These are phyloP conservation scores for Alternaria arborescens DNA, from an alignment of 2,329 filamentous ascomycete species.

Conservation along the genomic window DNA sequence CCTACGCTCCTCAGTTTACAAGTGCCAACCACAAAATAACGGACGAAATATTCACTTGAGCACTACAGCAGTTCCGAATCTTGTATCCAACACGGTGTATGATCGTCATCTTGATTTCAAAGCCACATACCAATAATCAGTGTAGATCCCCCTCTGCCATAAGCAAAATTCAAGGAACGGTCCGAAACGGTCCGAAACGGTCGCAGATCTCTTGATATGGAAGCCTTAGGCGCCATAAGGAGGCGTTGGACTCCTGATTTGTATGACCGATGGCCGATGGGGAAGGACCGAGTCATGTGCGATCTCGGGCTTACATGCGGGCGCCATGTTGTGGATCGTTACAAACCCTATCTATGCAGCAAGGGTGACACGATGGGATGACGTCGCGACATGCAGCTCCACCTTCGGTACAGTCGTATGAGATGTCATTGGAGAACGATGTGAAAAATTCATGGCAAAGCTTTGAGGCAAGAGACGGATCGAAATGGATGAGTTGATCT, in stretches of 20 bases:
- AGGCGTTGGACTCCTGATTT: neutral
- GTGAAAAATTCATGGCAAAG: no score
- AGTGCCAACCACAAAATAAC: neutral
- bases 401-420: rapidly evolving
- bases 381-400: neutral
- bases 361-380: neutral
- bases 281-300: neutral
- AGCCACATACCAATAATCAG: neutral
- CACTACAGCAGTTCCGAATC: neutral
- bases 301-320: neutral
- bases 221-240: neutral
- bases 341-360: neutral
- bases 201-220: neutral
- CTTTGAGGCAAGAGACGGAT: neutral
- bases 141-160: neutral
- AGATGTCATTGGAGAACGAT: neutral
- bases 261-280: neutral
- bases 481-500: neutral
- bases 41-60: neutral
- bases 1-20: neutral
- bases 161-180: neutral
- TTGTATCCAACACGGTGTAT: neutral
- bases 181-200: neutral
- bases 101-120: neutral
- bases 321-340: neutral